Conservation (phyloP, 2,329 filamentous ascomycete species). For the Tolypocladium tundrense region DNA sequence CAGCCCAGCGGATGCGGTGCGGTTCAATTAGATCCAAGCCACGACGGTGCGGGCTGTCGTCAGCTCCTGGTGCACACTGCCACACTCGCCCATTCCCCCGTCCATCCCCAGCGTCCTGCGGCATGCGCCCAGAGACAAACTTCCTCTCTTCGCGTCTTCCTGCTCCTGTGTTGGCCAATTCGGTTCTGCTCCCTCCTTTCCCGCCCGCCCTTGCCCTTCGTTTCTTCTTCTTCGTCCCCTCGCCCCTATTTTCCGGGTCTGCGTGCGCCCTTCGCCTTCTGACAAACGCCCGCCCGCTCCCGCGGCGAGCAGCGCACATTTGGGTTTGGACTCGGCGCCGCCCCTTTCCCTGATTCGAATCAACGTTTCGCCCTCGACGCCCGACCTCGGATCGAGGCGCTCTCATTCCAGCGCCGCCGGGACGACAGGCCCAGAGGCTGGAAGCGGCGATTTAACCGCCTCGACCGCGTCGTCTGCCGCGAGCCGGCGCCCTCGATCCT, state of each 20-base stretch:
- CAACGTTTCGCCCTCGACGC: not conserved
- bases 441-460: not conserved
- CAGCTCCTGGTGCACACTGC: not conserved
- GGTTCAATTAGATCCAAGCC: too few species aligned
- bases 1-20: too few species aligned
- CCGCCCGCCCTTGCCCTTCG: not conserved
- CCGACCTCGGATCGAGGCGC: not conserved
- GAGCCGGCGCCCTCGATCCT: not conserved
- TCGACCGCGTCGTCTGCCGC: not conserved
- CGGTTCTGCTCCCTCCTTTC: not conserved
- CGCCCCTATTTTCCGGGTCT: not conserved
- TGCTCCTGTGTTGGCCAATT: not conserved
- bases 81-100: not conserved
- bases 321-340: not conserved
- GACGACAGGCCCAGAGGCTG: not conserved
- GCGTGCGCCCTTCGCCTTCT: not conserved
- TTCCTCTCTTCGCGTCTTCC: not conserved
- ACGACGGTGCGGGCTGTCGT: not conserved
- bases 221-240: not conserved
- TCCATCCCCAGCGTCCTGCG: not conserved
- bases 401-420: not conserved
- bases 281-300: not conserved
- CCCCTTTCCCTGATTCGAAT: not conserved
- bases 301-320: not conserved
- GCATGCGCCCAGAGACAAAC: not conserved